Evolutionary conservation across 2,329 filamentous ascomycete genomes (phyloP), one percentile per base, ranked within the genome.

Genomic region (Colletotrichum somersetense): DNA sequence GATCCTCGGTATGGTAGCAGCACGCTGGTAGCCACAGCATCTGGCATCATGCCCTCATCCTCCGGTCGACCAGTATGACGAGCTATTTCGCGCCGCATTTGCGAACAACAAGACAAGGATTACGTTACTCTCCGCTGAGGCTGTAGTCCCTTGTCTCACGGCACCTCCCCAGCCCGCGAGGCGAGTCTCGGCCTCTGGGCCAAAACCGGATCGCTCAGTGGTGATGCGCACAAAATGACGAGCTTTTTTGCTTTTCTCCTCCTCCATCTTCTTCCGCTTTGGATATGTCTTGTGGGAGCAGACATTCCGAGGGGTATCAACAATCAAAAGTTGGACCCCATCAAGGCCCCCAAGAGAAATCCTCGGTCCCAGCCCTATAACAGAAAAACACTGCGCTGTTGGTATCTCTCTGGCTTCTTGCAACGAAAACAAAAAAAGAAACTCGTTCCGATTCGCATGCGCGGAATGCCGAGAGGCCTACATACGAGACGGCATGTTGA

Each of bases 401-500:
- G 64, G 46, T 62, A 66, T 50, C 56, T 56, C 40, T 56, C 48
- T 26, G 44, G 46, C n/a, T 33, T 23, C 14, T 63, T 16, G 18
- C 26, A 6, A 56, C 20, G n/a, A 38, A 23, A 58, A 42, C 7
- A n/a, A n/a, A n/a, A 44, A 40, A 38, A 42, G 2, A 67, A 30
- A 33, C 30, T 18, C 48, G 48, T 8, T 11, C 42, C 14, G 20
- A 18, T 46, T 14, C 46, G n/a, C 20, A 48, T n/a, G 46, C 6
- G n/a, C 23, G 30, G 8, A 8, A 61, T n/a, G 12, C 20, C 10
- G 40, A 33, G 35, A 14, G 14, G 8, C 3, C 59, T 18, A 72
- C 23, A 69, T 69, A 8, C 69, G 69, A 20, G 71, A 73, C 7
- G 56, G 71, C 56, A 53, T 50, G 61, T 73, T 73, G 50, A 73